Conservation (phyloP, 2,329 filamentous ascomycete genomes). For the Penicillium brasilianum region DNA sequence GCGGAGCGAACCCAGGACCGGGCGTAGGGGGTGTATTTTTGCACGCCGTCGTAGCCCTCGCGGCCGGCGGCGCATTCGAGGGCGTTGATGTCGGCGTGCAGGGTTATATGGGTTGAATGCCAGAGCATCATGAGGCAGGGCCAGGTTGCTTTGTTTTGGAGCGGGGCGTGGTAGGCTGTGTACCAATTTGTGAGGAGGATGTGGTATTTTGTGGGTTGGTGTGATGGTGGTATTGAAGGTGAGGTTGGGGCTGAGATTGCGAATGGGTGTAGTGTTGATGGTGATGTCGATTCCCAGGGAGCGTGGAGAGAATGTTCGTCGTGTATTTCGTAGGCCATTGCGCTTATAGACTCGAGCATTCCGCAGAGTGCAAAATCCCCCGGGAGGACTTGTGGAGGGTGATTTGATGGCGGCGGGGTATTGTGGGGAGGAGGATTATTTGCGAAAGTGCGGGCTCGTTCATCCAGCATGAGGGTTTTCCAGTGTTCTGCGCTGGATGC, state of each 20-base stretch:
- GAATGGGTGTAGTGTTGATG: neutral
- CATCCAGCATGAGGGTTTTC: constrained; percentile 14
- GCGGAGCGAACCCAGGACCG: constrained; percentile 7
- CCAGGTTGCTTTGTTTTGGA: constrained; percentile 4
- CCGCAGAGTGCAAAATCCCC: constrained; percentile 14
- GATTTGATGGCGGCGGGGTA: neutral
- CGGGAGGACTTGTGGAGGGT: neutral
- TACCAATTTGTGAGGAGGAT: constrained; percentile 26
- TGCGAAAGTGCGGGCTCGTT: neutral
- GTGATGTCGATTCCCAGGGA: neutral
- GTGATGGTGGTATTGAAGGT: neutral
- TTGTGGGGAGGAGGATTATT: neutral
- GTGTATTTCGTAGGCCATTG: constrained; percentile 8
- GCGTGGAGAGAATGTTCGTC: too few relatives aligned
- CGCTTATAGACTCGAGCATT: constrained; percentile 18
- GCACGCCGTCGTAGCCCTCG: constrained; percentile 9
- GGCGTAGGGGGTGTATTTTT: constrained; percentile 5
- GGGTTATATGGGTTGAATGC: constrained; percentile 35
- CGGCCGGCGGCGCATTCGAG: constrained; percentile 20
- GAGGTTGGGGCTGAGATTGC: neutral
- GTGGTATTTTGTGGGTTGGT: constrained; percentile 13
- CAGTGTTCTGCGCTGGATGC: constrained; percentile 14
- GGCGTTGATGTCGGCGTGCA: constrained; percentile 34
- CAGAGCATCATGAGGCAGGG: constrained; percentile 28
- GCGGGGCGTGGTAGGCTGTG: constrained; percentile 6